Conservation (phyloP, 2,329 filamentous ascomycete species). For the Phaeophleospora eucalypticola region DNA sequence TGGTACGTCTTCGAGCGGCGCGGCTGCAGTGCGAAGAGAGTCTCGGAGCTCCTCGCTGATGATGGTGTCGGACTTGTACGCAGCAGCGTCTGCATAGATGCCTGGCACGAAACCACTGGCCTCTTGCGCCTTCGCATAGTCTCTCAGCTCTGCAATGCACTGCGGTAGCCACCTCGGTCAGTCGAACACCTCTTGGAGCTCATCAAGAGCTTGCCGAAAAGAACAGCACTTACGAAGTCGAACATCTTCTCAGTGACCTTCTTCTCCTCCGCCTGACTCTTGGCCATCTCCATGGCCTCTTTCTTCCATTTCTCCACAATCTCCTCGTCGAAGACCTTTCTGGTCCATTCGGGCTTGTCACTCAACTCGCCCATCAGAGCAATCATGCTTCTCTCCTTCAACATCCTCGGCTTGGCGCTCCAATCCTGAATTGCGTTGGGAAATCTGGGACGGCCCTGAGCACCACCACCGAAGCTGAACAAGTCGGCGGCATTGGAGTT, state of each 20-base stretch:
- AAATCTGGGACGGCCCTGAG: constrained; percentile 9
- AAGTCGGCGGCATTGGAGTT: constrained; percentile 10
- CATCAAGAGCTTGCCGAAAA: neutral
- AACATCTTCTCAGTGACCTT: constrained; percentile 22
- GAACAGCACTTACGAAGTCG: constrained; percentile 21
- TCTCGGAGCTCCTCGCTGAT: constrained; percentile 38
- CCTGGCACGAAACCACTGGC: constrained; percentile 41
- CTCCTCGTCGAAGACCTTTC: constrained; percentile 27
- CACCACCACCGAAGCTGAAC: neutral
- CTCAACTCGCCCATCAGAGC: constrained; percentile 27
- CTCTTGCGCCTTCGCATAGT: constrained; percentile 48
- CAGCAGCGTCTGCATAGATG: constrained; percentile 43
- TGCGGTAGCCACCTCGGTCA: neutral
- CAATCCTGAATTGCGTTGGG: constrained; percentile 23
- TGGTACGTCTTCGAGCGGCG: constrained; percentile 47
- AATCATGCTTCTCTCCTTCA: constrained; percentile 29
- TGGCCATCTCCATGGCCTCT: constrained; percentile 17
- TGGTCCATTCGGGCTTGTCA: constrained; percentile 31
- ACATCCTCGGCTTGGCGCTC: constrained; percentile 13
- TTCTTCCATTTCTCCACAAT: constrained; percentile 27
- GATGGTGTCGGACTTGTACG: constrained; percentile 53
- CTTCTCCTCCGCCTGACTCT: constrained; percentile 8
- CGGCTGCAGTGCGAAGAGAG: constrained; percentile 43
- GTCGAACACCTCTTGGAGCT: neutral
- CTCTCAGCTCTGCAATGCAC: constrained; percentile 35